phyloP scores from a whole-genome alignment of 1,139 yeast species.

The Saccharomyces hybrid region DNA sequence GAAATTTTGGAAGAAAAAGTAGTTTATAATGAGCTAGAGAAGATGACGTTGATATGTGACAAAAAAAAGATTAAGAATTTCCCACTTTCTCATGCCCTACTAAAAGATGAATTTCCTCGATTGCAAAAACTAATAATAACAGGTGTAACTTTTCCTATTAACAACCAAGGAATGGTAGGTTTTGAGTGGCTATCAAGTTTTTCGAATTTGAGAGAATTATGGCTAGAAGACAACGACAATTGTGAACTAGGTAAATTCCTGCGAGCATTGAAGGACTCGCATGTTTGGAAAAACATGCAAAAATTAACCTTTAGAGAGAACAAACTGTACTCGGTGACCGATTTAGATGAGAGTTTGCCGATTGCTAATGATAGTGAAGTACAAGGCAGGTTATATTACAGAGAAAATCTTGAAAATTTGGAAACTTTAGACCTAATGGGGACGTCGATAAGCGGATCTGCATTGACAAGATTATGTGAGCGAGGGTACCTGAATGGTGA shows the following conservation, averaged over 20 bases:
- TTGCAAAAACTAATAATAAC: conserved; percentile 17
- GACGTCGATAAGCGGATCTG: conserved; percentile 23
- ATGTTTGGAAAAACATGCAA: conserved; percentile 13
- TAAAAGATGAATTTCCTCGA: background rate
- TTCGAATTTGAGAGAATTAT: conserved; percentile 19
- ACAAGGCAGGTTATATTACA: conserved; percentile 8
- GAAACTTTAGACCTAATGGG: conserved; percentile 26
- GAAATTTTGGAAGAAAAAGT: background rate
- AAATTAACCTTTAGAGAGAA: conserved; percentile 27
- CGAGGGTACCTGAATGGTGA: conserved; percentile 9
- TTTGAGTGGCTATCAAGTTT: conserved; percentile 25
- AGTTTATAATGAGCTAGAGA: background rate
- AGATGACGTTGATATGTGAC: conserved; percentile 17
- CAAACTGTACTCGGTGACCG: conserved; percentile 9
- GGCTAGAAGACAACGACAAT: conserved; percentile 27
- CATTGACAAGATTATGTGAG: conserved; percentile 12
- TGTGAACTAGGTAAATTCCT: conserved; percentile 17
- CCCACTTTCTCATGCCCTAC: conserved; percentile 12
- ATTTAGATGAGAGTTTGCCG: conserved; percentile 8
- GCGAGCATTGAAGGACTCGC: conserved; percentile 10
- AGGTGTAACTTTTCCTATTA: conserved; percentile 18
- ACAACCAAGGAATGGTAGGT: conserved; percentile 2
- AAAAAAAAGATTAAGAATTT: conserved; percentile 14
- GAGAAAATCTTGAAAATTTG: conserved; percentile 15
- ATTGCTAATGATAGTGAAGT: background rate